Evolutionary conservation across 2,329 filamentous ascomycete genomes (phyloP), one percentile per base, ranked within the genome.

Genomic region (Setomelanomma holmii): DNA sequence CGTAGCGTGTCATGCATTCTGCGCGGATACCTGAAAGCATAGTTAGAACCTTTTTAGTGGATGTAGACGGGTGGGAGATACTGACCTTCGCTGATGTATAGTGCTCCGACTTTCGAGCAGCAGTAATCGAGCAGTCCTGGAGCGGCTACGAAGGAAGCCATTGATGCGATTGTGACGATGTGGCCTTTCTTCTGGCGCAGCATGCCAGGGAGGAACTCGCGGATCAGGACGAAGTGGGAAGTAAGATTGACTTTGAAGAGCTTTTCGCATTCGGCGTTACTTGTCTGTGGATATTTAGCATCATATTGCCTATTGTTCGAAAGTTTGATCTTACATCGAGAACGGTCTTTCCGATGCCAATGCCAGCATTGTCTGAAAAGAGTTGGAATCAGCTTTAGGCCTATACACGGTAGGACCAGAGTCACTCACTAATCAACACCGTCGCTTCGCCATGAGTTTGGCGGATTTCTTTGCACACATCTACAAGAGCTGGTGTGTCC

Each of bases 161-260:
- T 69, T 1, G 62, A 67, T 6, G 69, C 67, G 7, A 70, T 65
- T 10, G 58, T 61, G 1, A 72, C 61, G 14, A 72, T 61, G 43
- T 72, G 69, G 5, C 69, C 69, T 46, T 69, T 69, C 21, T 57
- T 63, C 55, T 59, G 56, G 5, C 48, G 49, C 10, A 71, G 51
- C 69, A 72, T 72, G n/a, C 40, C 64, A 0, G 69, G 69, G 11
- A 72, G 52, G 34, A 72, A 69, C 20, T 68, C 66, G 2, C 64
- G 60, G 40, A 72, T 67, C 1, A 71, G 54, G 1, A 60, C 55
- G 24, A 69, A 60, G 33, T 71, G 68, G 3, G 61, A 61, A 40
- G 67, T 58, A n/a, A 72, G 42, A 46, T 71, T 72, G 22, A 72
- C 61, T 39, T 69, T 57, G 48, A 72, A 62, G 4, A 72, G 48